phyloP scores from a whole-genome alignment of 1,139 yeast species.

The Blastobotrys malaysiensis region DNA sequence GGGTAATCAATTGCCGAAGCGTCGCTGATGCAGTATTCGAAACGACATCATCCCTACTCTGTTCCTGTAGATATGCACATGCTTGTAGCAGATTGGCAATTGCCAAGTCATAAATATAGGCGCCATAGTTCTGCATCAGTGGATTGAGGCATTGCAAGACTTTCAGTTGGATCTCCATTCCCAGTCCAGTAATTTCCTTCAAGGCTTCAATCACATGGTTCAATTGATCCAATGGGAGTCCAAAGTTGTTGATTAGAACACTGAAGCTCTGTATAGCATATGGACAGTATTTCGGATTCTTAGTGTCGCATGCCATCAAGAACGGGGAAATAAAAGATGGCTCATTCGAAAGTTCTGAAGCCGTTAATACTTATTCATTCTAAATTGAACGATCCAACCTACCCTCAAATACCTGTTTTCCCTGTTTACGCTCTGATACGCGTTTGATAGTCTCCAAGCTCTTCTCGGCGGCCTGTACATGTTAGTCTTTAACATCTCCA shows the following conservation, averaged over 20 bases:
- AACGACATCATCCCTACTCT: constrained; percentile 69
- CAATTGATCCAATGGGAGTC: constrained; percentile 50
- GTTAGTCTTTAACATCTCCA: not conserved
- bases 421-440: not conserved
- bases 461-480: constrained; percentile 51
- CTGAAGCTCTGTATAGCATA: constrained; percentile 68
- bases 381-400: not conserved
- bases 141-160: constrained; percentile 82
- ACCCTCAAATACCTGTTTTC: not conserved
- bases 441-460: constrained; percentile 41
- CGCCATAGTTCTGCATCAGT: constrained; percentile 58
- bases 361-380: not conserved
- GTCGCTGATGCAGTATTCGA: constrained; percentile 93
- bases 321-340: constrained; percentile 64
- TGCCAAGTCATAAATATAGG: constrained; percentile 48
- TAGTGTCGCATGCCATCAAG: constrained; percentile 63
- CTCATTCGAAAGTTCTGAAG: constrained; percentile 35
- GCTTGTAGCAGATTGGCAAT: constrained; percentile 59
- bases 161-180: constrained; percentile 78
- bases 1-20: constrained; percentile 72
- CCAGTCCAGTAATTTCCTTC: constrained; percentile 66
- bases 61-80: constrained; percentile 65
- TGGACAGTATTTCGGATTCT: constrained; percentile 67
- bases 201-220: constrained; percentile 59
- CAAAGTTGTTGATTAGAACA: constrained; percentile 45